Percentiles rank a stretch among this genome's conserved stretches.
Conservation (phyloP, 148 eudicot species). For the Limonium bicolor region DNA sequence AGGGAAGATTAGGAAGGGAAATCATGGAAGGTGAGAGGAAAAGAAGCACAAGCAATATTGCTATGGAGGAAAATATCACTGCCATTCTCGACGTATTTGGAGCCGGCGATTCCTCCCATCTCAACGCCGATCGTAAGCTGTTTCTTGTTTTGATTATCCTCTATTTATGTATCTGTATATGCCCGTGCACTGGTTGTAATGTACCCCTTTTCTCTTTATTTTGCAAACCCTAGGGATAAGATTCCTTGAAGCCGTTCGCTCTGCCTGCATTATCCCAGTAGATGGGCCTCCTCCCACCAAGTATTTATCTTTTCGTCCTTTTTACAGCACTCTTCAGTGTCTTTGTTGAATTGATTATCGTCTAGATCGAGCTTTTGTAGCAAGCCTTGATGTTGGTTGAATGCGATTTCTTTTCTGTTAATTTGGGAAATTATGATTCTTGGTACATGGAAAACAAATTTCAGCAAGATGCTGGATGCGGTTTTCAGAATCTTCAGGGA, state of each 20-base stretch:
- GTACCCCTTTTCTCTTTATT: background rate
- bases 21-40: too few species aligned
- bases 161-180: too few species aligned
- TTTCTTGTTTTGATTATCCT: too few species aligned
- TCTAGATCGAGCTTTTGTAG: background rate
- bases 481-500: constrained; percentile 58
- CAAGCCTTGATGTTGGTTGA: background rate
- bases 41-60: too few species aligned
- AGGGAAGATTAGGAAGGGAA: too few species aligned
- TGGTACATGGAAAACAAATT: background rate
- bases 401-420: constrained; percentile 2
- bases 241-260: constrained; percentile 74
- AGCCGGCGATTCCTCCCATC: too few species aligned
- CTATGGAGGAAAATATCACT: too few species aligned
- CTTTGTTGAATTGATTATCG: background rate
- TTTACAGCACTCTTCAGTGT: background rate
- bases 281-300: constrained; percentile 51
- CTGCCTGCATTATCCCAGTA: constrained; percentile 45
- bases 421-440: background rate
- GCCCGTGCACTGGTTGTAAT: too few species aligned
- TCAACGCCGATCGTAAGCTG: too few species aligned
- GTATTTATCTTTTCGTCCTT: constrained; percentile 13
- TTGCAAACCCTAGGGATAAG: constrained; percentile 35
- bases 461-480: constrained; percentile 72
- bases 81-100: too few species aligned